phyloP scores from a whole-genome alignment of 805 yeast genomes.

The Komagataella kurtzmanii region DNA sequence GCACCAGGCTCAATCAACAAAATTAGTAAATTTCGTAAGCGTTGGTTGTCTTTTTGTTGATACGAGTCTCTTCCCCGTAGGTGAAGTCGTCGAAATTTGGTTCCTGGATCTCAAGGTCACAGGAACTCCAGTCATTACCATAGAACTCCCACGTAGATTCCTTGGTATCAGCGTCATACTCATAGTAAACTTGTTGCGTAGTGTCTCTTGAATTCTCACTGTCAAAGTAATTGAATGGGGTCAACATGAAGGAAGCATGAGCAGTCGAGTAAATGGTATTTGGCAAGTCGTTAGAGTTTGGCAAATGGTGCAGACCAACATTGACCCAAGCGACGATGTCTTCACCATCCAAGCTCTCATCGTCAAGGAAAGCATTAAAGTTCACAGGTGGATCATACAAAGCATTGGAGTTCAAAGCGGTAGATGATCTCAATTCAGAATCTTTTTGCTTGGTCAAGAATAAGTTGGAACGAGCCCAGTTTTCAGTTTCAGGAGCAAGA shows the following conservation, averaged over 20 bases:
- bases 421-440: conserved; percentile 12
- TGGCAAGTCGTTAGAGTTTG: conserved; percentile 17
- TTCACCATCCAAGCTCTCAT: conserved; percentile 12
- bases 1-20: background rate
- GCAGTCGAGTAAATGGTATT: conserved; percentile 15
- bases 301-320: conserved; percentile 15
- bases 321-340: conserved; percentile 17
- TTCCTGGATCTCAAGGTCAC: conserved; percentile 8
- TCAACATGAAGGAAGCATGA: conserved; percentile 10
- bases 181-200: conserved; percentile 10
- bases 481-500: background rate
- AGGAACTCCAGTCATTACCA: conserved; percentile 8
- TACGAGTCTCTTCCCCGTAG: conserved; percentile 9
- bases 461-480: conserved; percentile 11
- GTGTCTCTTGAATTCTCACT: conserved; percentile 11
- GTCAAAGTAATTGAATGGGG: conserved; percentile 16
- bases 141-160: conserved; percentile 10
- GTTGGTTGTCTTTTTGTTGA: conserved; percentile 12
- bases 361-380: conserved; percentile 12
- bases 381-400: conserved; percentile 12
- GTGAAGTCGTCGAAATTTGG: conserved; percentile 7
- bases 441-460: conserved; percentile 13
- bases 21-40: conserved; percentile 3
- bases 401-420: conserved; percentile 12
- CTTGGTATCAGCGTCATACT: conserved; percentile 7